phyloP scores from a whole-genome alignment of 1,284 basidiomycete genomes.

The Puccinia novopanici region DNA sequence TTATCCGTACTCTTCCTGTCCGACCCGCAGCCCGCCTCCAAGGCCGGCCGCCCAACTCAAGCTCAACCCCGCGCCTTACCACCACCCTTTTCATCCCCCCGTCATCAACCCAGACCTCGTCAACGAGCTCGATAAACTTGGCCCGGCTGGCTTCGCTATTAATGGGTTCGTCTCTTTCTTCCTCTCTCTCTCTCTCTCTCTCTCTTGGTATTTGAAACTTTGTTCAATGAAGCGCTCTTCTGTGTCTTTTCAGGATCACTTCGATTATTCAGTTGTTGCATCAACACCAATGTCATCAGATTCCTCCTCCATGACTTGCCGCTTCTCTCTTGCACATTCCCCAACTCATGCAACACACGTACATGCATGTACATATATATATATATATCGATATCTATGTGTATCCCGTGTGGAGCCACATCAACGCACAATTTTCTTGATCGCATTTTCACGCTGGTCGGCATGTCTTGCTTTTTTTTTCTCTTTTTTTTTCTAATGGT shows the following conservation, averaged over 20 bases:
- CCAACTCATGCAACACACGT: not conserved
- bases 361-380: not conserved
- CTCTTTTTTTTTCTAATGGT: too few relatives aligned
- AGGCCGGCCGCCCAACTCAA: not conserved
- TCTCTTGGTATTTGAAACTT: not conserved
- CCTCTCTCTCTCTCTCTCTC: not conserved
- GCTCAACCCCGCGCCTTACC: too few relatives aligned
- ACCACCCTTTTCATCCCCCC: not conserved
- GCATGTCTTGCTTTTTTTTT: too few relatives aligned
- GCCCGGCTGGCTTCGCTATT: conserved; percentile 35
- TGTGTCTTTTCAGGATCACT: conserved; percentile 17
- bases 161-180: conserved; percentile 38
- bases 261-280: conserved; percentile 45
- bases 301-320: not conserved
- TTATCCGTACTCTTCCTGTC: not conserved
- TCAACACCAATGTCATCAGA: conserved; percentile 3
- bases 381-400: too few relatives aligned
- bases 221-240: not conserved
- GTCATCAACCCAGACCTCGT: too few relatives aligned
- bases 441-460: too few relatives aligned
- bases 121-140: conserved; percentile 14
- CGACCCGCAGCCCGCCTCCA: not conserved
- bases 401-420: too few relatives aligned
- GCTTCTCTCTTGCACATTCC: not conserved
- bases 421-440: too few relatives aligned